phyloP scores from a whole-genome alignment of 108 stramenopile genomes.

The Skeletonema potamos region DNA sequence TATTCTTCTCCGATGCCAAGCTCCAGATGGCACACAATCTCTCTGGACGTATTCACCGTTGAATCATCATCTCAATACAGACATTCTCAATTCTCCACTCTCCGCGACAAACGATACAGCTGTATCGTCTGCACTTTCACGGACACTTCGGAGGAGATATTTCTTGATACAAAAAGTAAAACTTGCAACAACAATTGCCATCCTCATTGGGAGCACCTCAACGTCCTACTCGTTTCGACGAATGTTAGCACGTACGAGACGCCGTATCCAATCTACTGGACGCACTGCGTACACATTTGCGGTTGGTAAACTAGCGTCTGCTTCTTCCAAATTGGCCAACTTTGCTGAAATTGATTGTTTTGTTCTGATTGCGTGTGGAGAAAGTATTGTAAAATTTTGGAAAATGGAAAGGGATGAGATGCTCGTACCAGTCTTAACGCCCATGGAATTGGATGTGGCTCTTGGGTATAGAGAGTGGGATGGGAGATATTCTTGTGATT shows the following conservation, averaged over 20 bases:
- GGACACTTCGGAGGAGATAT: slow-evolving; percentile 79
- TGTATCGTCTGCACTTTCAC: slow-evolving; percentile 43
- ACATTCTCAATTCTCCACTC: slow-evolving; percentile 38
- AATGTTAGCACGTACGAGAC: slow-evolving; percentile 65
- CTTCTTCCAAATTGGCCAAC: slow-evolving; percentile 91
- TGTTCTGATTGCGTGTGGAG: slow-evolving; percentile 90
- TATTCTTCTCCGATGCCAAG: slow-evolving; percentile 54
- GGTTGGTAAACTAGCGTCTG: slow-evolving; percentile 88
- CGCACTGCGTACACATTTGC: slow-evolving; percentile 89
- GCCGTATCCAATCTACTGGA: slow-evolving; percentile 67
- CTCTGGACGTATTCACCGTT: slow-evolving; percentile 75
- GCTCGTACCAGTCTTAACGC: slow-evolving; percentile 87
- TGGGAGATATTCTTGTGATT: slow-evolving; percentile 75
- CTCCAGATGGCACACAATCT: slow-evolving; percentile 37
- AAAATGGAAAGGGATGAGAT: slow-evolving; percentile 66
- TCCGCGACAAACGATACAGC: slow-evolving; percentile 32
- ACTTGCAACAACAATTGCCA: slow-evolving; percentile 84
- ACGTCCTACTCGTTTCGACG: slow-evolving; percentile 66
- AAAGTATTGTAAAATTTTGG: slow-evolving; percentile 78
- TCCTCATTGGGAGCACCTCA: slow-evolving; percentile 89
- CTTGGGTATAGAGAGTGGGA: slow-evolving; percentile 88
- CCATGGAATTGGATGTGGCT: slow-evolving; percentile 91
- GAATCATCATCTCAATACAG: slow-evolving; percentile 21
- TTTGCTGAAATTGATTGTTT: slow-evolving; percentile 96
- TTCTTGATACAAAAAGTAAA: slow-evolving; percentile 86